Percentiles rank a stretch among this genome's conserved stretches.
These are phyloP conservation scores for Arthrinium phaeospermum DNA, from an alignment of 2,329 filamentous ascomycete genomes.

Conservation along the genomic window DNA sequence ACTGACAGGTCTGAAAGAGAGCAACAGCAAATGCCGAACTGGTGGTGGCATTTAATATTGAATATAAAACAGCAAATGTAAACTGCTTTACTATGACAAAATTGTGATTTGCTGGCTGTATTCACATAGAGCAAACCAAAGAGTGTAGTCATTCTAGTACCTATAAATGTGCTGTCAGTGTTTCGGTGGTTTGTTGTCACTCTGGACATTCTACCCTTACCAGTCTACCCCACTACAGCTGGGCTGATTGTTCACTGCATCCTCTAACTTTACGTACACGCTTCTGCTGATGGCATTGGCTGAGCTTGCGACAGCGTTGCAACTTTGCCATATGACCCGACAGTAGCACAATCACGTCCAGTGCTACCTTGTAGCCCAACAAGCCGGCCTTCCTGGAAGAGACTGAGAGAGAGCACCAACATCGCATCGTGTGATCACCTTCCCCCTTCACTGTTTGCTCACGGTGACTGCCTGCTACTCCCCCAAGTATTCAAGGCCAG, in stretches of 20 bases:
- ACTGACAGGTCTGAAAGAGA: not conserved
- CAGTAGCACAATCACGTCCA: slow-evolving; percentile 2
- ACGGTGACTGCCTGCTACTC: slow-evolving; percentile 1
- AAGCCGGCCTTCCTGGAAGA: not conserved
- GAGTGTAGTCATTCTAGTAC: not conserved
- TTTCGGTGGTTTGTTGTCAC: not conserved
- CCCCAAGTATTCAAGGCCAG: not conserved
- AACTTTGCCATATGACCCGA: not conserved
- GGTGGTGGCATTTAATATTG: not conserved
- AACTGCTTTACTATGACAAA: not conserved
- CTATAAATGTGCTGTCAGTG: not conserved
- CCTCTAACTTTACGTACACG: not conserved
- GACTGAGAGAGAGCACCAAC: not conserved
- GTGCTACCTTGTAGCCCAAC: slow-evolving; percentile 8
- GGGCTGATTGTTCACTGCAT: not conserved
- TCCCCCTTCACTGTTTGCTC: not conserved
- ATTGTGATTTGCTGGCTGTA: not conserved
- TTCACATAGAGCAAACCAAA: not conserved
- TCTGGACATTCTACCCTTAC: not conserved
- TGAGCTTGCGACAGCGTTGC: slow-evolving; percentile 12
- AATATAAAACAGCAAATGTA: not conserved
- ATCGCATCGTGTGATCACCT: slow-evolving; percentile 11
- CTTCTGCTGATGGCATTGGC: slow-evolving; percentile 7
- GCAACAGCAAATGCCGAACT: too few species aligned
- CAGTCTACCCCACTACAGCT: not conserved